A percentile compares a stretch with the other conserved stretches of the same genome.
Evolutionary conservation across 192 early-diverging fungal species (phyloP).

Genomic region (Thamnidium elegans): DNA sequence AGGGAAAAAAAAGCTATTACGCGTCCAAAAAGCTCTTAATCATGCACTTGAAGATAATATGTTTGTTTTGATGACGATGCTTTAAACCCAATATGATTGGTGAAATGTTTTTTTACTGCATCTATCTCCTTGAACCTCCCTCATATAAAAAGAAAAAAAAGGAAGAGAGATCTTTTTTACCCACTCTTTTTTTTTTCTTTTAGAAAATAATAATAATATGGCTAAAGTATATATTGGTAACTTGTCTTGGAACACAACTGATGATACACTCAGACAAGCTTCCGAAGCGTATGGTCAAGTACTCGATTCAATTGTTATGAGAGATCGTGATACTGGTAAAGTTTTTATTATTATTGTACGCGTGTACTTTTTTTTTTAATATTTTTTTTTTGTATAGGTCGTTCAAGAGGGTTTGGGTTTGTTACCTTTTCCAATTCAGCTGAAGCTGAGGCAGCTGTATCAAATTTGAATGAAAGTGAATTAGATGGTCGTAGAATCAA

Average conservation of each 20-base stretch:
- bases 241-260: constrained; percentile 63
- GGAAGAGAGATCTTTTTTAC: too few species aligned
- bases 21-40: too few species aligned
- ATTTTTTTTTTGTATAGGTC: constrained; percentile 38
- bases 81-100: too few species aligned
- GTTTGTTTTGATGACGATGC: too few species aligned
- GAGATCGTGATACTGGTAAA: constrained; percentile 74
- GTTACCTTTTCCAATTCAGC: constrained; percentile 53
- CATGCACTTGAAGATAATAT: too few species aligned
- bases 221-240: constrained; percentile 64
- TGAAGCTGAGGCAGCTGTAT: constrained; percentile 59
- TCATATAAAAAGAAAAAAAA: too few species aligned
- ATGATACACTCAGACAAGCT: constrained; percentile 51
- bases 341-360: not conserved
- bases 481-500: constrained; percentile 75
- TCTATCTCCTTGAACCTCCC: too few species aligned
- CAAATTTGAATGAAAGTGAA: constrained; percentile 57
- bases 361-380: not conserved
- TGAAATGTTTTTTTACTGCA: too few species aligned
- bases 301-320: constrained; percentile 62
- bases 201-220: too few species aligned
- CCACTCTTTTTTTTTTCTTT: too few species aligned
- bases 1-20: too few species aligned
- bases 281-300: constrained; percentile 67
- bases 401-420: constrained; percentile 84